Percentiles rank a stretch among this genome's conserved stretches.
phyloP scores from a whole-genome alignment of 495 filamentous ascomycete genomes.

The Neurospora hispaniola region DNA sequence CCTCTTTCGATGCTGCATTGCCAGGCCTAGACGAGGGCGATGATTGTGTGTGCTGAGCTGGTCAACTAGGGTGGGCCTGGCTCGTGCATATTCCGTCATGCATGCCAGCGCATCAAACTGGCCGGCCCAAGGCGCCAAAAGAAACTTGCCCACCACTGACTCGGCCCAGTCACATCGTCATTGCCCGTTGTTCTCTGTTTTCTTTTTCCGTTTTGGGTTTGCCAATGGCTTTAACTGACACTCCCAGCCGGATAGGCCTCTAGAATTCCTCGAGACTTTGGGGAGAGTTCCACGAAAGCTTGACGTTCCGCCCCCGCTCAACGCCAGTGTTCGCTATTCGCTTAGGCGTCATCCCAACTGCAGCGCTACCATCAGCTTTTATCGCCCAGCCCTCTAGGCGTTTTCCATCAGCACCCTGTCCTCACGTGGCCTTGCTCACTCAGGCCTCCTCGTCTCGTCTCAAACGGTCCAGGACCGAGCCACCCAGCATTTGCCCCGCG shows the following conservation, averaged over 20 bases:
- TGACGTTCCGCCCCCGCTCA: neutral
- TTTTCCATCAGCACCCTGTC: constrained; percentile 10
- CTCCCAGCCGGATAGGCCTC: neutral
- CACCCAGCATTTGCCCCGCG: constrained; percentile 38
- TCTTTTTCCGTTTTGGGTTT: neutral
- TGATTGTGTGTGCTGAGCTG: constrained; percentile 24
- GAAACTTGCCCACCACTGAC: constrained; percentile 26
- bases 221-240: neutral
- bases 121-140: constrained; percentile 37
- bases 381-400: constrained; percentile 1
- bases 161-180: constrained; percentile 28
- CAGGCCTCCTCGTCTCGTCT: constrained; percentile 18
- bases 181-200: neutral
- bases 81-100: constrained; percentile 47
- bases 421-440: constrained; percentile 35
- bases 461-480: constrained; percentile 27
- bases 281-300: neutral
- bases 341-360: neutral
- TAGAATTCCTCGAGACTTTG: neutral
- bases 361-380: neutral
- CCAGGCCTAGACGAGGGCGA: constrained; percentile 11
- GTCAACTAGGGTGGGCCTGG: constrained; percentile 35
- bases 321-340: neutral
- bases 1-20: constrained; percentile 11
- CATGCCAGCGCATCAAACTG: constrained; percentile 47